These are phyloP conservation scores for Aspergillus leporis DNA, from an alignment of 495 filamentous ascomycete species.

Conservation along the genomic window DNA sequence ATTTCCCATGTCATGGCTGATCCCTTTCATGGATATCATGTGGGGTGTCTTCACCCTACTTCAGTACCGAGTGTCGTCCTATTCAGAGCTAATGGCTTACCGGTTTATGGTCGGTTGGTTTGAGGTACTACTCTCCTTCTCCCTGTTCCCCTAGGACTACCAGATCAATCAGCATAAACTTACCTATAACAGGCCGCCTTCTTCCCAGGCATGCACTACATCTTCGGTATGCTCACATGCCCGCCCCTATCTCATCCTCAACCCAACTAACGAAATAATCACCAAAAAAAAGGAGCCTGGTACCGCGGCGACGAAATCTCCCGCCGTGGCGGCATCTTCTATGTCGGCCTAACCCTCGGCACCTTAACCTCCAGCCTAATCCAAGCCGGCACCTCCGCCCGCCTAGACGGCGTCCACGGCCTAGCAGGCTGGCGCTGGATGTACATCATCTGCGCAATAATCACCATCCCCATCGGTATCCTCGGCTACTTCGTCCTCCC, in stretches of 20 bases:
- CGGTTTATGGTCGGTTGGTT: conserved; percentile 89
- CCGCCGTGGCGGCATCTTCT: conserved; percentile 50
- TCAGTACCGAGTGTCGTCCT: conserved; percentile 41
- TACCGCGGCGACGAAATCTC: conserved; percentile 43
- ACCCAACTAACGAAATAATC: too few relatives aligned
- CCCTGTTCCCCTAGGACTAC: not conserved
- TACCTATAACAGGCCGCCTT: conserved; percentile 32
- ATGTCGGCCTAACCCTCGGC: conserved; percentile 49
- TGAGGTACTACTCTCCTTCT: conserved; percentile 55
- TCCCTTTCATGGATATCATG: conserved; percentile 42
- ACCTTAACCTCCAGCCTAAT: conserved; percentile 52
- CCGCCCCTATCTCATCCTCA: too few relatives aligned
- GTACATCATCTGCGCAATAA: conserved; percentile 53
- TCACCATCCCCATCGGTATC: conserved; percentile 51
- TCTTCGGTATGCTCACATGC: too few relatives aligned
- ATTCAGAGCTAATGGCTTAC: conserved; percentile 47
- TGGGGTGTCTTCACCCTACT: conserved; percentile 52
- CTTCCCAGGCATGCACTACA: conserved; percentile 48
- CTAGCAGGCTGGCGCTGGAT: conserved; percentile 56
- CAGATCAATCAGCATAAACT: not conserved
- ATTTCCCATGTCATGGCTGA: conserved; percentile 47
- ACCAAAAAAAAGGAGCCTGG: too few relatives aligned
- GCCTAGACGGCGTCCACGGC: conserved; percentile 47
- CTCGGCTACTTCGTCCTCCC: conserved; percentile 42
- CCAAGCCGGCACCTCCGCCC: conserved; percentile 44